Base-by-base conservation (phyloP, 202 grass and related monocot genomes). In the Cymbopogon flexuosus region DNA sequence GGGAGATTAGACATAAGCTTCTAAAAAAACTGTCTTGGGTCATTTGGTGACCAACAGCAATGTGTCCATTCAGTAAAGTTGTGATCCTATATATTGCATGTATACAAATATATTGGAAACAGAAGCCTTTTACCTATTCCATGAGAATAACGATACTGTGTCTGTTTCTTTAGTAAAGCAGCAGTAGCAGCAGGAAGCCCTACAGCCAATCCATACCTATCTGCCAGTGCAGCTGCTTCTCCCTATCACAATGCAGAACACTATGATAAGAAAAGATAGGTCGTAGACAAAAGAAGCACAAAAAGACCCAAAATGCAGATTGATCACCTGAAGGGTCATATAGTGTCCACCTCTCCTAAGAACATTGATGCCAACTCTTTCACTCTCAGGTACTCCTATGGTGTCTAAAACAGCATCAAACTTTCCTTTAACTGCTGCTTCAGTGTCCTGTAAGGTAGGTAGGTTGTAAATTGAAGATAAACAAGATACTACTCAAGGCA, bases 341-440 rank as follows among this genome's bases (percentile, higher is more conserved):
- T 91, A 99, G 58, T 99, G 80, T 70, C 96, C 96, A 33, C 96
- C 92, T 93, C 88, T 99, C 67, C 88, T 96, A 72, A 99, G 81
- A 88, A 96, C 73, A 84, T 85, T 93, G 64, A 95, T 68, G 8
- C 90, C 96, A 10, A 87, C 65, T 87, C 90, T 91, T 87, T 99
- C 90, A 57, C 90, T 99, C 83, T 99, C 88, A 88, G 87, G 87
- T 65, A 85, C 46, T 59, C 96, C 92, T 75, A 93, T 99, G 66
- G 96, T 91, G 81, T 99, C 96, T 75, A 99, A 85, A 86, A 96
- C 90, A 57, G 85, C 92, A 91, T 95, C 87, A 85, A 99, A 99
- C 76, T 89, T 88, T 62, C 89, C 90, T 79, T 94, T 93, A 72
- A 99, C 78, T 51, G 84, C 31, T 60, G 76, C 76, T 78, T 96